phyloP scores from a whole-genome alignment of 2,329 filamentous ascomycete species.

The Diaporthe aspalathi region DNA sequence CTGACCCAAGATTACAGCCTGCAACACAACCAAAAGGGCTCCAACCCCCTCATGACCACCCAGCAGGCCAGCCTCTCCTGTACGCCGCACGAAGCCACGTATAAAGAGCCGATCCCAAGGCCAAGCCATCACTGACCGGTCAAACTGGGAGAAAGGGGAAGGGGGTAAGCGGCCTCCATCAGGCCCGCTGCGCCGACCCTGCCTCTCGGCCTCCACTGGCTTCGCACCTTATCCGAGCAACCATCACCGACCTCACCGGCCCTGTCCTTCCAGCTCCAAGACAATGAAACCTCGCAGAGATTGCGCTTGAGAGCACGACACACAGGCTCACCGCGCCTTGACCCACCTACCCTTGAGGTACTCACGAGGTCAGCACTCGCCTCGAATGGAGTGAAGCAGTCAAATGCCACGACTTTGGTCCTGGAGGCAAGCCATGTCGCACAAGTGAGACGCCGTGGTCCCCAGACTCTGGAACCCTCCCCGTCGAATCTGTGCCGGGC shows the following conservation, averaged over 20 bases:
- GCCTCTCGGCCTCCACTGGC: slow-evolving; percentile 14
- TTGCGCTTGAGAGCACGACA: not conserved
- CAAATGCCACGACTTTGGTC: slow-evolving; percentile 27
- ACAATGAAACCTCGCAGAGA: slow-evolving; percentile 6
- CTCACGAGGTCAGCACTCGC: not conserved
- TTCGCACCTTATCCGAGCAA: slow-evolving; percentile 17
- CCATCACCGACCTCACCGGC: slow-evolving; percentile 21
- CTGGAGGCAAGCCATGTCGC: slow-evolving; percentile 28
- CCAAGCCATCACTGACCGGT: slow-evolving; percentile 13
- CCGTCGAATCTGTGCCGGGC: not conserved
- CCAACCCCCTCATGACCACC: slow-evolving; percentile 27
- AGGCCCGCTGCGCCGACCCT: slow-evolving; percentile 6
- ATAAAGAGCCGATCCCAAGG: slow-evolving; percentile 14
- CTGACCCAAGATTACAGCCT: slow-evolving; percentile 13
- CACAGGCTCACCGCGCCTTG: not conserved
- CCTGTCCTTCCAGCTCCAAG: slow-evolving; percentile 9
- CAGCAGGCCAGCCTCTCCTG: slow-evolving; percentile 34
- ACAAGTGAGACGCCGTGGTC: slow-evolving; percentile 32
- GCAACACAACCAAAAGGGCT: slow-evolving; percentile 6
- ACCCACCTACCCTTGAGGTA: not conserved
- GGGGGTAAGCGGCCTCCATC: slow-evolving; percentile 29
- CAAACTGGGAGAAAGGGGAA: not conserved
- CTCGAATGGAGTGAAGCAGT: slow-evolving; percentile 14
- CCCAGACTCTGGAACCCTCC: slow-evolving; percentile 17
- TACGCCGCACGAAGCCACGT: slow-evolving; percentile 34